Percentiles rank a stretch among this genome's conserved stretches.
Evolutionary conservation across 2,329 filamentous ascomycete genomes (phyloP).

Genomic region (Sclerotiophoma versabilis): DNA sequence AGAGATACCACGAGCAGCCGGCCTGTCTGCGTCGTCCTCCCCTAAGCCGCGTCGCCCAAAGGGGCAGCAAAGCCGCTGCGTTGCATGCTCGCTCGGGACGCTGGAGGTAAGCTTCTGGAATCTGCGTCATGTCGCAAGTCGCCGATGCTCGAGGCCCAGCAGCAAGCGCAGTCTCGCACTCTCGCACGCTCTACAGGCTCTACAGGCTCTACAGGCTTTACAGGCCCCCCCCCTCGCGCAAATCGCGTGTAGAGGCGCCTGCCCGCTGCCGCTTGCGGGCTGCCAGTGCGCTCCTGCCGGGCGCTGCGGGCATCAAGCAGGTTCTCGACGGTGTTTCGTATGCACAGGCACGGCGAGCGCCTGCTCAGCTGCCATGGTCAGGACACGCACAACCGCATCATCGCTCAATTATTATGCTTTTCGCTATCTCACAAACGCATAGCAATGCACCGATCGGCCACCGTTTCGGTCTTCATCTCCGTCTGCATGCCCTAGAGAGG

Average conservation of each 20-base stretch:
- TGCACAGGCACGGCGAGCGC: conserved; percentile 6
- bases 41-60: conserved; percentile 36
- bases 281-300: conserved; percentile 24
- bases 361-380: conserved; percentile 41
- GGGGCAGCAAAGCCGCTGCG: conserved; percentile 43
- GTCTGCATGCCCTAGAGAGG: conserved; percentile 35
- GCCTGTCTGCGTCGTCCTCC: conserved; percentile 13
- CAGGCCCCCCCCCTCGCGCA: conserved; percentile 15
- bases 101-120: conserved; percentile 46
- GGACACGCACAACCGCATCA: conserved; percentile 19
- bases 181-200: too few species aligned
- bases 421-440: conserved; percentile 8
- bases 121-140: conserved; percentile 35
- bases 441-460: conserved; percentile 35
- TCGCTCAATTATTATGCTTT: conserved; percentile 35
- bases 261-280: conserved; percentile 16
- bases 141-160: conserved; percentile 29
- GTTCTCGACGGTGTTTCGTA: conserved; percentile 32
- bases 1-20: conserved; percentile 29
- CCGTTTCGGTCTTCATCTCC: conserved; percentile 44
- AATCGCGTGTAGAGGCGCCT: conserved; percentile 18
- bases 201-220: too few species aligned
- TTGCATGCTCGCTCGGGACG: conserved; percentile 39
- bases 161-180: conserved; percentile 25
- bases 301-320: conserved; percentile 30